phyloP scores from a whole-genome alignment of 2,329 filamentous ascomycete species.

The Knufia petricola region DNA sequence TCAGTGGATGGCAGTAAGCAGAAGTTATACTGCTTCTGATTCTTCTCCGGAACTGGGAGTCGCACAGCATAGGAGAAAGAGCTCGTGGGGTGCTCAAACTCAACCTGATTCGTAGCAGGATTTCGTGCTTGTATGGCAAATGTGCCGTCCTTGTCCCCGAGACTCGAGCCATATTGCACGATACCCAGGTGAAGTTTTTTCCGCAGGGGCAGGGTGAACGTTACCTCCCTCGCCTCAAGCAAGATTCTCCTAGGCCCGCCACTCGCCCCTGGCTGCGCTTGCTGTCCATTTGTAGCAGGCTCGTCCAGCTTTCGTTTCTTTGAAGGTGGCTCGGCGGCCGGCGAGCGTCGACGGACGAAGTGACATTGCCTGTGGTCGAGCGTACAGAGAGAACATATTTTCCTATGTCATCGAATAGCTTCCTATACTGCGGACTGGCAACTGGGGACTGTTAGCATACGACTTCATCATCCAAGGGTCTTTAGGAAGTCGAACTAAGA shows the following conservation, averaged over 20 bases:
- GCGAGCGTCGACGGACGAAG: not conserved
- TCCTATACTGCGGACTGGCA: conserved; percentile 27
- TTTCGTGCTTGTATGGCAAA: conserved; percentile 40
- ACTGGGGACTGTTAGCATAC: not conserved
- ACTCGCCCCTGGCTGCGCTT: conserved; percentile 10
- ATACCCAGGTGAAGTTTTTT: conserved; percentile 55
- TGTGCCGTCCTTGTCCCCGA: conserved; percentile 8
- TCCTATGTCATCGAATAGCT: conserved; percentile 42
- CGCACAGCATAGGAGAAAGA: conserved; percentile 47
- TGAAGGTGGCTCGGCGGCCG: conserved; percentile 22
- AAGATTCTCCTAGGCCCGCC: conserved; percentile 21
- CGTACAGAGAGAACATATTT: conserved; percentile 33
- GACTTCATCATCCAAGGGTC: too few species aligned
- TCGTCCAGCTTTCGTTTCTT: conserved; percentile 22
- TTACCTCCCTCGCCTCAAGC: conserved; percentile 46
- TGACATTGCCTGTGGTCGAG: not conserved
- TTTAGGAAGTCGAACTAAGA: not conserved
- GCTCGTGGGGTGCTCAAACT: conserved; percentile 38
- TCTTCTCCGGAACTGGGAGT: conserved; percentile 55
- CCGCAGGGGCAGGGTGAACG: conserved; percentile 52
- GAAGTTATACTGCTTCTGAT: conserved; percentile 54
- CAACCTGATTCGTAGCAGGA: conserved; percentile 42
- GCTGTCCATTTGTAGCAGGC: conserved; percentile 2
- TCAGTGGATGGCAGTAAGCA: conserved; percentile 47
- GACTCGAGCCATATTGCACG: conserved; percentile 29